A percentile compares a stretch with the other conserved stretches of the same genome.
These are phyloP conservation scores for Leishmania martiniquensis DNA, from an alignment of 208 protist genomes.

Conservation along the genomic window DNA sequence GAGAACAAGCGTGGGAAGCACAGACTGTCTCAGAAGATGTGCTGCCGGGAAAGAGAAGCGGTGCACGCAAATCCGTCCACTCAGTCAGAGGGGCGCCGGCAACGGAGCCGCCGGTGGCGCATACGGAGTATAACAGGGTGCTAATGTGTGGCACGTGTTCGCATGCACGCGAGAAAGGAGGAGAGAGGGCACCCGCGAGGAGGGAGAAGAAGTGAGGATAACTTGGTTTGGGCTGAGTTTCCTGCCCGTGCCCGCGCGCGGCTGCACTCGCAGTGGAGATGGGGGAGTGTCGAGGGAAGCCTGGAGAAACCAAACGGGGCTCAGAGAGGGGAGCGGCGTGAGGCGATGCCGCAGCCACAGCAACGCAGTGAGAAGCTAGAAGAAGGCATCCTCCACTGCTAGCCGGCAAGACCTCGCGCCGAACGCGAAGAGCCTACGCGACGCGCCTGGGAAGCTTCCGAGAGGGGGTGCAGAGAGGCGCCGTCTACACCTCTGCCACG, in stretches of 20 bases:
- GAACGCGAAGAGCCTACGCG: not conserved
- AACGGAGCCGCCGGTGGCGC: not conserved
- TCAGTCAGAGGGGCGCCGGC: not conserved
- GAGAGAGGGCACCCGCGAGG: not conserved
- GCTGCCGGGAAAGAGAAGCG: not conserved
- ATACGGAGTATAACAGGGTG: too few species aligned
- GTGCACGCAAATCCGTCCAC: not conserved
- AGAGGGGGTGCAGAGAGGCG: not conserved
- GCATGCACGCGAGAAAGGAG: too few species aligned
- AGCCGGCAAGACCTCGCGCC: not conserved
- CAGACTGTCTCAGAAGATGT: not conserved
- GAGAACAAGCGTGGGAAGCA: not conserved
- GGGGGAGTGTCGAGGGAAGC: not conserved
- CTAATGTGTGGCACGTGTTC: too few species aligned
- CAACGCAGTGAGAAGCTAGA: not conserved
- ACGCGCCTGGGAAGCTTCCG: not conserved
- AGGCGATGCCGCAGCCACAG: not conserved
- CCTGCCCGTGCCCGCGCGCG: too few species aligned
- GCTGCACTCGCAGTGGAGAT: too few species aligned
- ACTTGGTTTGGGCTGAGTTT: too few species aligned
- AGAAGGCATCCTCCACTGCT: not conserved
- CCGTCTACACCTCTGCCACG: not conserved
- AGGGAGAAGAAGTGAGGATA: not conserved
- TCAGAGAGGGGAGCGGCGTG: not conserved
- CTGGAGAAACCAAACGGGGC: not conserved